Percentiles rank a stretch among this genome's conserved stretches.
Conservation (phyloP, 1,284 basidiomycete species). For the Cutaneotrichosporon daszewskae region DNA sequence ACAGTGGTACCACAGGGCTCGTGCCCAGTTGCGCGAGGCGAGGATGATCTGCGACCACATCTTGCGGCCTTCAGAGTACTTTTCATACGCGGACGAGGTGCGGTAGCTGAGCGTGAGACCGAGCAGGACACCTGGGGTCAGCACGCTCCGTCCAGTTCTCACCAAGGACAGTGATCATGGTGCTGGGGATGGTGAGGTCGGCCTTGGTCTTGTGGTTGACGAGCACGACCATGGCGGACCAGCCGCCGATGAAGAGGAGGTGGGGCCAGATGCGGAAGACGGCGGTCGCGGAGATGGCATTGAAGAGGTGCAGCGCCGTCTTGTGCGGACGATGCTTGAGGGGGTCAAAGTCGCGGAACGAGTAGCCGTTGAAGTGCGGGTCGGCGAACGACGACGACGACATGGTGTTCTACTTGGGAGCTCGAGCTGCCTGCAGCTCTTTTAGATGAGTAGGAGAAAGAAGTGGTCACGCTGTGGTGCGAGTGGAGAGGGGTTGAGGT, state of each 20-base stretch:
- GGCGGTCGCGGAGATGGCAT: constrained; percentile 35
- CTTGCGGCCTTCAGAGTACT: constrained; percentile 66
- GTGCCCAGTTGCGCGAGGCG: constrained; percentile 43
- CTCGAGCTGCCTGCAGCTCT: too few species aligned
- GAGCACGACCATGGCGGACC: constrained; percentile 33
- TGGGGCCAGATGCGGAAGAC: constrained; percentile 35
- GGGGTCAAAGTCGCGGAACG: constrained; percentile 11
- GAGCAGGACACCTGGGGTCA: constrained; percentile 34
- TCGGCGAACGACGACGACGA: not conserved
- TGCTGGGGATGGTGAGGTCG: constrained; percentile 30
- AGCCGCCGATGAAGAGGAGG: constrained; percentile 37
- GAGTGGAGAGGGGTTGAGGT: too few species aligned
- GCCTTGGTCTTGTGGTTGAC: constrained; percentile 32
- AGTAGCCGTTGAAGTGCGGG: constrained; percentile 2
- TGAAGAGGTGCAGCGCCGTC: constrained; percentile 19
- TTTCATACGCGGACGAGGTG: constrained; percentile 68
- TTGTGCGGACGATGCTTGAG: constrained; percentile 31
- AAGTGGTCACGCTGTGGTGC: too few species aligned
- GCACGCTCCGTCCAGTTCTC: constrained; percentile 3
- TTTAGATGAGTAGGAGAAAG: too few species aligned
- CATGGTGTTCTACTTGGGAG: not conserved
- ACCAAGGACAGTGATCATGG: constrained; percentile 42
- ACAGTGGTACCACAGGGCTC: constrained; percentile 44
- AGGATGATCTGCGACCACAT: constrained; percentile 65
- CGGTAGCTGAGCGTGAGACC: constrained; percentile 43